Percentiles rank a stretch among this genome's conserved stretches.
These are phyloP conservation scores for Brassica juncea DNA, from an alignment of 345 rosid species.

Conservation along the genomic window DNA sequence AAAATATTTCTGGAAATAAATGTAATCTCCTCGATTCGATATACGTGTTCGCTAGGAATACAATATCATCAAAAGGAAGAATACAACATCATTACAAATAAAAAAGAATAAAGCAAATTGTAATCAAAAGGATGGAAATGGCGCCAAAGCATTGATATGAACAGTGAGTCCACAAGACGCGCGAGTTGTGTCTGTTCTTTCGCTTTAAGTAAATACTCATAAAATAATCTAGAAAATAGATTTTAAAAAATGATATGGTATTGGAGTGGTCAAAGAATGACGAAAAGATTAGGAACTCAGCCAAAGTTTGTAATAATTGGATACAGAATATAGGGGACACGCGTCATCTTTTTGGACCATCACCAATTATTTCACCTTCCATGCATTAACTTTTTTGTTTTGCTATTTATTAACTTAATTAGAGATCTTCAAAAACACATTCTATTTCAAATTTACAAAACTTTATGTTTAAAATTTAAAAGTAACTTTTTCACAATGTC, in stretches of 20 bases:
- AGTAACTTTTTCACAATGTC: no score
- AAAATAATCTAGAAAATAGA: neutral
- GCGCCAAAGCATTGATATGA: conserved; percentile 24
- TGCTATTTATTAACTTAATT: no score
- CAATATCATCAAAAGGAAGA: neutral
- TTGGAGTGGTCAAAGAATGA: conserved; percentile 43
- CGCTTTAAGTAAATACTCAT: neutral
- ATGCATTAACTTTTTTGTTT: neutral
- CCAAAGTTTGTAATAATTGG: conserved; percentile 37
- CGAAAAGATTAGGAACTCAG: conserved; percentile 23
- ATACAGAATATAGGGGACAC: conserved; percentile 30
- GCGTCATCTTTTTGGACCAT: conserved; percentile 41
- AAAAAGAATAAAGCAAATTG: neutral
- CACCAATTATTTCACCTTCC: conserved; percentile 29
- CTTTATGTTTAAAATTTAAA: no score
- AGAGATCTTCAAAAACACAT: no score
- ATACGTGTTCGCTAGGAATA: neutral
- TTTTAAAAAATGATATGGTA: conserved; percentile 18
- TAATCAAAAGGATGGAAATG: conserved; percentile 11
- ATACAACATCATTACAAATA: conserved; percentile 7
- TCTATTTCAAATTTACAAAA: no score
- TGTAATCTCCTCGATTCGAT: neutral
- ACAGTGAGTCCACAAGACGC: conserved; percentile 23
- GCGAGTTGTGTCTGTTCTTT: conserved; percentile 17
- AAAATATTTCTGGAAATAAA: neutral